Conservation (phyloP, 441 rosid species). For the Capsella rubella region DNA sequence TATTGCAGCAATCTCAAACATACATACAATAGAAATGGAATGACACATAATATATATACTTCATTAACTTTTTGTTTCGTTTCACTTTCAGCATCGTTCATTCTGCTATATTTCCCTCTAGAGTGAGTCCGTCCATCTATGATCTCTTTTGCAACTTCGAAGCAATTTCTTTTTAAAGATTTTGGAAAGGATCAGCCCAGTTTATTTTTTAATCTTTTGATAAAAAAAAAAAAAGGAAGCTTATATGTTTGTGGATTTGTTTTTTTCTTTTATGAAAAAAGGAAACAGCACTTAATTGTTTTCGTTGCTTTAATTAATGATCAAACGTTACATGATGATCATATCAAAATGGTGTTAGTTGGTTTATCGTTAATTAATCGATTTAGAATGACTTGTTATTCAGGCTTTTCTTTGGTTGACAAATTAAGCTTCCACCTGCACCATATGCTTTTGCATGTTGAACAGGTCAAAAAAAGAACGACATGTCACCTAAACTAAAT, state of each 20-base stretch:
- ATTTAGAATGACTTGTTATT: constrained; percentile 23
- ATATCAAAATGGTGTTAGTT: constrained; percentile 3
- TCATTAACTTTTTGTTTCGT: background rate
- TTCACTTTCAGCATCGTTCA: background rate
- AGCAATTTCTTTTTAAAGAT: background rate
- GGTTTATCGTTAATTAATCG: constrained; percentile 13
- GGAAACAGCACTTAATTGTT: background rate
- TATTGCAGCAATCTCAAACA: background rate
- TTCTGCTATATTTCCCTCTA: background rate
- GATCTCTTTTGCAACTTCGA: background rate
- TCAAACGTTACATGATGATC: background rate
- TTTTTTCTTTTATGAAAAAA: too few species aligned
- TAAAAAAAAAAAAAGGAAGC: too few species aligned
- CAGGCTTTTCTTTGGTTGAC: constrained; percentile 27
- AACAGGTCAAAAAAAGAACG: constrained; percentile 28
- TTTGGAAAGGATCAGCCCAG: background rate
- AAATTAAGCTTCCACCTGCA: constrained; percentile 20
- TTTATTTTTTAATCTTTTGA: too few species aligned
- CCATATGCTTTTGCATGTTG: constrained; percentile 27
- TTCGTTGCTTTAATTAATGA: background rate
- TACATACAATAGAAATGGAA: background rate
- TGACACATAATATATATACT: background rate
- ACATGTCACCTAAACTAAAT: constrained; percentile 37
- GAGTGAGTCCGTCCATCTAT: background rate
- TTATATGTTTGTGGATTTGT: too few species aligned